Base-by-base conservation (phyloP, 257 asterid genomes). In the Misopates orontium region DNA sequence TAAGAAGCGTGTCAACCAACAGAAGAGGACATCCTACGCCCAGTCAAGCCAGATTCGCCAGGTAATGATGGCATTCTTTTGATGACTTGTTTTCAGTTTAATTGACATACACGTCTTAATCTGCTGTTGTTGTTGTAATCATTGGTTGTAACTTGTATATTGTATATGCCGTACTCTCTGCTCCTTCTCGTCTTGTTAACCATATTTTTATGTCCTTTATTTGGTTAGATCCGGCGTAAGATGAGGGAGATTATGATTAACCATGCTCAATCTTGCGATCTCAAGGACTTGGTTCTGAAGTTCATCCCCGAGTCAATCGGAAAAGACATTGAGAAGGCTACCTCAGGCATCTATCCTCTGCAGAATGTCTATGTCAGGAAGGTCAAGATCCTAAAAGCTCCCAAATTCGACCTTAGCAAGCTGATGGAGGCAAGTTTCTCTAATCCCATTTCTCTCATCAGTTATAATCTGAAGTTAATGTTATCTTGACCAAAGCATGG, bases 351-450 rank as follows among this genome's bases (percentile, higher is more conserved):
- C 54, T 79, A 69, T 48, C 84, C 84, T 18, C 78, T 79, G 32
- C 84, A 79, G 42, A 79, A 79, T 64, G 81, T 79, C 50, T 79
- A 28, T 47, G 72, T 79, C 44, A 75, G 81, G 63, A 79, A 79
- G 72, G 82, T 80, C 23, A 80, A 80, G 75, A 80, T 80, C 66
- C 51, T 80, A 54, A 80, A 80, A 66, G 82, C 85, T 22, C 85
- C 85, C 7, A 80, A 80, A 28, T 80, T 80, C 9, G 85, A 80
- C 58, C 77, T 80, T 80, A 73, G 85, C 44, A 73, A 73, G 78
- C 53, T 80, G 62, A 77, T 80, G 85, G 82, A 80, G 79, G 82
- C 23, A 62, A 56, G 71, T 56, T 45, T n/a, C 36, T 56, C 17
- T 28, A 40, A 4, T 49, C 16, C 17, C 44, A 6, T 24, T 13